A percentile compares a stretch with the other conserved stretches of the same genome.
Evolutionary conservation across 345 rosid species (phyloP).

Genomic region (Populus tremula): DNA sequence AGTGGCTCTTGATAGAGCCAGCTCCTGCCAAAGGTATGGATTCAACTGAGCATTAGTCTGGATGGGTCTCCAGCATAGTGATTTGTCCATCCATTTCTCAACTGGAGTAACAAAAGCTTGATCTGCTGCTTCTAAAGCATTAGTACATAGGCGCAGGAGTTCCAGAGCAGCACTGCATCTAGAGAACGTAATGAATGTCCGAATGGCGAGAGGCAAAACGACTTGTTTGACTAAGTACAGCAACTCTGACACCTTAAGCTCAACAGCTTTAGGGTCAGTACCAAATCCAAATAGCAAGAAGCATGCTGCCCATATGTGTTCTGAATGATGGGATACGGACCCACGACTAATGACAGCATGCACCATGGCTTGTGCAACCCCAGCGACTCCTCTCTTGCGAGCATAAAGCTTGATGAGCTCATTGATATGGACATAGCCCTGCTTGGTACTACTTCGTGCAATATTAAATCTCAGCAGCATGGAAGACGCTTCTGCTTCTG

Average conservation of each 20-base stretch:
- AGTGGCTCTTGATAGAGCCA: conserved; percentile 77
- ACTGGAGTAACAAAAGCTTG: conserved; percentile 82
- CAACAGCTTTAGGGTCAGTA: conserved; percentile 56
- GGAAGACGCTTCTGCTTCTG: conserved; percentile 78
- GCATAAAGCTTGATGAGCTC: conserved; percentile 70
- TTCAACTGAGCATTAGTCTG: conserved; percentile 80
- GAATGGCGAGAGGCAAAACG: conserved; percentile 69
- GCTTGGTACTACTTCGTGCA: conserved; percentile 62
- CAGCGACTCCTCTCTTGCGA: conserved; percentile 47
- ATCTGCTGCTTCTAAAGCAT: conserved; percentile 82
- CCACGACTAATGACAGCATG: conserved; percentile 70
- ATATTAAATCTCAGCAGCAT: conserved; percentile 82
- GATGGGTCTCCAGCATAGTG: conserved; percentile 87
- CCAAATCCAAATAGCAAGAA: conserved; percentile 76
- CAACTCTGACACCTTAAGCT: conserved; percentile 66
- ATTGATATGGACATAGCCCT: conserved; percentile 57
- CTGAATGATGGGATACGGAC: conserved; percentile 48
- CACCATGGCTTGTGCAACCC: conserved; percentile 62
- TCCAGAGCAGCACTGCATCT: conserved; percentile 79
- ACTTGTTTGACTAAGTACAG: conserved; percentile 56
- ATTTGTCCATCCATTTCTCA: conserved; percentile 76
- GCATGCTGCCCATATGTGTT: conserved; percentile 83
- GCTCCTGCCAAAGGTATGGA: conserved; percentile 91
- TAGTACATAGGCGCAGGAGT: conserved; percentile 79
- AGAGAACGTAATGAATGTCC: conserved; percentile 71